Evolutionary conservation across 2,329 filamentous ascomycete genomes (phyloP).

Genomic region (Colletotrichum cordylinicola): DNA sequence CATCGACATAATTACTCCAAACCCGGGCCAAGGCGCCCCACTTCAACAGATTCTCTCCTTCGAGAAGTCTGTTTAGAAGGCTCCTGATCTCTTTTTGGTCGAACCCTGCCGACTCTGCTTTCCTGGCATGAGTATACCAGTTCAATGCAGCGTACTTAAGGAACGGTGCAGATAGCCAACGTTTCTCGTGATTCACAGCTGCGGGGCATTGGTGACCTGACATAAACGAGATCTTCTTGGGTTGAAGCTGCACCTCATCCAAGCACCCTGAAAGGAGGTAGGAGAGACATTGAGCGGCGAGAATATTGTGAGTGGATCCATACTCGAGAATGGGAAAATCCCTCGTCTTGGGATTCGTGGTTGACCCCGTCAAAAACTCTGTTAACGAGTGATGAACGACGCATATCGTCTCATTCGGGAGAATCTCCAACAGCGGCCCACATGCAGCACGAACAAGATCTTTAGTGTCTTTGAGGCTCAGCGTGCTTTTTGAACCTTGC

Average conservation of each 20-base stretch:
- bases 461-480: not conserved
- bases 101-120: not conserved
- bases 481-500: not conserved
- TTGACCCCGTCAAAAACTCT: not conserved
- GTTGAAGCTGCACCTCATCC: not conserved
- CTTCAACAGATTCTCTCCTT: not conserved
- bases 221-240: not conserved
- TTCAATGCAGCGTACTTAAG: not conserved
- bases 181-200: not conserved
- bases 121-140: not conserved
- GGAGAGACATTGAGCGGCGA: not conserved
- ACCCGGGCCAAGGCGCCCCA: not conserved
- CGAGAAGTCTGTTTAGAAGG: not conserved
- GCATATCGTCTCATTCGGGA: not conserved
- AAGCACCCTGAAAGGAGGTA: not conserved
- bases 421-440: not conserved
- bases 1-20: not conserved
- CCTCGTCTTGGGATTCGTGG: not conserved
- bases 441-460: not conserved
- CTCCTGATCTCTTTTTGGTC: not conserved
- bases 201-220: not conserved
- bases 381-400: conserved; percentile 2
- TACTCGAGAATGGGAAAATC: not conserved
- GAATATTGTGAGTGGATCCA: not conserved
- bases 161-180: not conserved